phyloP scores from a whole-genome alignment of 495 filamentous ascomycete genomes.

The Neurospora intermedia region DNA sequence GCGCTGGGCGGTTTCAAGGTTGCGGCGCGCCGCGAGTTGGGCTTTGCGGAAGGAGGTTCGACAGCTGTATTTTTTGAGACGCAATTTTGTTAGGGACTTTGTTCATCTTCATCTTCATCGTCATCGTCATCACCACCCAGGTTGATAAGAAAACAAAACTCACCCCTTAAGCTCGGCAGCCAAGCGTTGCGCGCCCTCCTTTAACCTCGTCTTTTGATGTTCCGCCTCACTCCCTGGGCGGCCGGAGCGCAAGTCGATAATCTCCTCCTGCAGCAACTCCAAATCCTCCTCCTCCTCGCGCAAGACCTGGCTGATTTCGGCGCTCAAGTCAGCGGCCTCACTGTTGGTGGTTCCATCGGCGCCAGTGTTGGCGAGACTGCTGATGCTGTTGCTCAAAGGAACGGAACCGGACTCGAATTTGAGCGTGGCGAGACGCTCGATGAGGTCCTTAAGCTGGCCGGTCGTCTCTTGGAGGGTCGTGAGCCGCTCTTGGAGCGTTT shows the following conservation, averaged over 20 bases:
- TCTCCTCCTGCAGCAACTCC: slow-evolving; percentile 69
- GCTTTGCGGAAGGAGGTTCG: slow-evolving; percentile 72
- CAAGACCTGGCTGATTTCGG: slow-evolving; percentile 71
- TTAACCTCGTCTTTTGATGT: slow-evolving; percentile 47
- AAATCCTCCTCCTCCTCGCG: slow-evolving; percentile 82
- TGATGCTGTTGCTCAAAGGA: slow-evolving; percentile 23
- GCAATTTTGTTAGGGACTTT: neutral
- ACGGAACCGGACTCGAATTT: slow-evolving; percentile 50
- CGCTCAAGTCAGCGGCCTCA: slow-evolving; percentile 59
- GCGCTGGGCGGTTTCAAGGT: slow-evolving; percentile 57
- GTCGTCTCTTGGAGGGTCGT: slow-evolving; percentile 57
- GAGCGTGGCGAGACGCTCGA: slow-evolving; percentile 61
- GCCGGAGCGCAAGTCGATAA: slow-evolving; percentile 50
- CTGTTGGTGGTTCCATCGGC: slow-evolving; percentile 8
- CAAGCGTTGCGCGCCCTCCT: slow-evolving; percentile 52
- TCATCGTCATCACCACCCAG: slow-evolving; percentile 7
- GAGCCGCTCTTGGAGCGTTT: slow-evolving; percentile 55
- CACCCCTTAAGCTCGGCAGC: slow-evolving; percentile 60
- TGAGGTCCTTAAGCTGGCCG: slow-evolving; percentile 58
- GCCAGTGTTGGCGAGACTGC: neutral
- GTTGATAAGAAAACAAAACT: slow-evolving; percentile 14
- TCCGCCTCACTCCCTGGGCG: slow-evolving; percentile 34
- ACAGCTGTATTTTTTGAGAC: slow-evolving; percentile 37
- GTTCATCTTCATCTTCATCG: slow-evolving; percentile 3
- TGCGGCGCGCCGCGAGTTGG: slow-evolving; percentile 70